Conservation (phyloP, 2,329 filamentous ascomycete genomes). For the Colletotrichum brevisporum region DNA sequence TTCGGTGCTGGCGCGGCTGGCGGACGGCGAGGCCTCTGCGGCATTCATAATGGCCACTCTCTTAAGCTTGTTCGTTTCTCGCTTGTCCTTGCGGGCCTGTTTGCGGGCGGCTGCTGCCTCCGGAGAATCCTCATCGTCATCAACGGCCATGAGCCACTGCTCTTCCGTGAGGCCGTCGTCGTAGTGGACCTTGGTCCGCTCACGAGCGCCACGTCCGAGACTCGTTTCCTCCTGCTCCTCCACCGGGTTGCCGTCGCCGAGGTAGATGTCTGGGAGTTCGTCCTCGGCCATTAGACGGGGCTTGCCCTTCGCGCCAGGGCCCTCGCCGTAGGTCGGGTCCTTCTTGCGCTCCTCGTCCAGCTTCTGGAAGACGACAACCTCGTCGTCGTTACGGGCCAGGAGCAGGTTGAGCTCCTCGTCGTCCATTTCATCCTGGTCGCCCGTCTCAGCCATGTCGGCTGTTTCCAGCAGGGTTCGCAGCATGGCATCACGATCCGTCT, state of each 20-base stretch:
- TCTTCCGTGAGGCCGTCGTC: conserved; percentile 98
- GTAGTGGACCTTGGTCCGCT: conserved; percentile 94
- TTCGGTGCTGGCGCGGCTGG: conserved; percentile 88
- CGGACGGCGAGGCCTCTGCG: conserved; percentile 79
- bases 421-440: conserved; percentile 96
- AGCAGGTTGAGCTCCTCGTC: conserved; percentile 97
- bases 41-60: conserved; percentile 52
- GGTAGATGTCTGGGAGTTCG: conserved; percentile 94
- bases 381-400: conserved; percentile 88
- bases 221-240: conserved; percentile 82
- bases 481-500: conserved; percentile 98
- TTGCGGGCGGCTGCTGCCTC: conserved; percentile 95
- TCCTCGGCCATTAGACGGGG: conserved; percentile 88
- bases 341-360: conserved; percentile 83
- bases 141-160: conserved; percentile 98
- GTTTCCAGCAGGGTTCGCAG: conserved; percentile 92
- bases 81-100: conserved; percentile 85
- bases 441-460: conserved; percentile 76
- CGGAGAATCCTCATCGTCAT: conserved; percentile 94
- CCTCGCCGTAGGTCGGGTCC: conserved; percentile 79
- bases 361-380: conserved; percentile 83
- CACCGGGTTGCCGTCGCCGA: conserved; percentile 86
- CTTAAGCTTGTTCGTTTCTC: conserved; percentile 82
- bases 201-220: conserved; percentile 90
- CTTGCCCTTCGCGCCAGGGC: conserved; percentile 71